phyloP scores from a whole-genome alignment of 2,329 filamentous ascomycete genomes.

The Botrytis medusae region DNA sequence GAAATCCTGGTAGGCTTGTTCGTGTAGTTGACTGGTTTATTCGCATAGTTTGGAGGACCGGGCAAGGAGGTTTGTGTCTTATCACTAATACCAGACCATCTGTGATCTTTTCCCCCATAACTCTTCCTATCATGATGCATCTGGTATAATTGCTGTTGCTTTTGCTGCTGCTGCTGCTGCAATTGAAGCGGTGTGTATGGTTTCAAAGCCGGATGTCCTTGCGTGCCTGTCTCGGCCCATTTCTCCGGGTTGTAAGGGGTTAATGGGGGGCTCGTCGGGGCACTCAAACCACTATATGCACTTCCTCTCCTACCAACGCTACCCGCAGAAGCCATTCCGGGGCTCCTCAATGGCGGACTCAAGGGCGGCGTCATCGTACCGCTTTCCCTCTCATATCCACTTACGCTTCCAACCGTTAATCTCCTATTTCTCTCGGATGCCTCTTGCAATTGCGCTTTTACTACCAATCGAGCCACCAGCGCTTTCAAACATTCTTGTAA shows the following conservation, averaged over 20 bases:
- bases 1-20: constrained; percentile 4
- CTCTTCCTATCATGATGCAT: constrained; percentile 11
- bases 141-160: constrained; percentile 1
- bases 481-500: constrained; percentile 72
- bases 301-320: constrained; percentile 14
- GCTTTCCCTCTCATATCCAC: background rate
- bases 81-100: constrained; percentile 14
- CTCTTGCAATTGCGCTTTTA: constrained; percentile 46
- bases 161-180: constrained; percentile 7
- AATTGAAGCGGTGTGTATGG: background rate
- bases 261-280: background rate
- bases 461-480: constrained; percentile 63
- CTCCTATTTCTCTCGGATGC: constrained; percentile 3
- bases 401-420: background rate
- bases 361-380: constrained; percentile 3
- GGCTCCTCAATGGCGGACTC: constrained; percentile 12
- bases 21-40: constrained; percentile 6
- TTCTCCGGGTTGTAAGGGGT: constrained; percentile 19
- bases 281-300: constrained; percentile 2
- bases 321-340: background rate
- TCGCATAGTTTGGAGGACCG: background rate
- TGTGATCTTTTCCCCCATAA: constrained; percentile 2
- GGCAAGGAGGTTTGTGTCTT: background rate
- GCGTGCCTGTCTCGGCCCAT: constrained; percentile 13
- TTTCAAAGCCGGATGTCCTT: background rate